Evolutionary conservation across 1,139 yeast genomes (phyloP).

Genomic region (Suhomyces panamericanus): DNA sequence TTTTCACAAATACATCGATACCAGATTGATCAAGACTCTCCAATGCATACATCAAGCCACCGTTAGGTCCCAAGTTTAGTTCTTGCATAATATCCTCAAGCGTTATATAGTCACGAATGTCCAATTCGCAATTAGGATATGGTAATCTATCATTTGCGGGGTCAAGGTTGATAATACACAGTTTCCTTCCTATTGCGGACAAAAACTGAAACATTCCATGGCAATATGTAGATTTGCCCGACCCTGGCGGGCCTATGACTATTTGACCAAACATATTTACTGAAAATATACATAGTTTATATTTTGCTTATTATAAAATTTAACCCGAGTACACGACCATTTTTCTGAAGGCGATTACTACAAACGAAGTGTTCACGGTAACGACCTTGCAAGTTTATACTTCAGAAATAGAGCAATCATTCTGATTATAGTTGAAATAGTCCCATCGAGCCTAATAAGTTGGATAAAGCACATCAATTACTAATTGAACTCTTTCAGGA

Average conservation of each 20-base stretch:
- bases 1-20: slow-evolving; percentile 58
- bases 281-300: neutral
- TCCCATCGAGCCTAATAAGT: no score
- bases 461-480: no score
- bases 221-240: slow-evolving; percentile 95
- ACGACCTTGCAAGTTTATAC: no score
- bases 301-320: neutral
- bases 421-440: no score
- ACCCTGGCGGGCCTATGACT: slow-evolving; percentile 97
- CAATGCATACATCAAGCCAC: slow-evolving; percentile 87
- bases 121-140: slow-evolving; percentile 75
- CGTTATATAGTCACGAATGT: slow-evolving; percentile 83
- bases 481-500: no score
- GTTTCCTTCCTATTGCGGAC: slow-evolving; percentile 89
- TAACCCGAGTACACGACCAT: neutral
- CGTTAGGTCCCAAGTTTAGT: slow-evolving; percentile 85
- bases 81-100: slow-evolving; percentile 90
- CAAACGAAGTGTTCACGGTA: no score
- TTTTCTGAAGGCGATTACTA: neutral
- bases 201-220: slow-evolving; percentile 89
- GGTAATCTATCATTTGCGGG: slow-evolving; percentile 89
- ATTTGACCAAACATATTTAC: slow-evolving; percentile 75
- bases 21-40: slow-evolving; percentile 54
- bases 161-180: slow-evolving; percentile 80
- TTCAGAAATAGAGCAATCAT: no score